A percentile compares a stretch with the other conserved stretches of the same genome.
Evolutionary conservation across 2,329 filamentous ascomycete species (phyloP).

Genomic region (Cucurbitaria berberidis): DNA sequence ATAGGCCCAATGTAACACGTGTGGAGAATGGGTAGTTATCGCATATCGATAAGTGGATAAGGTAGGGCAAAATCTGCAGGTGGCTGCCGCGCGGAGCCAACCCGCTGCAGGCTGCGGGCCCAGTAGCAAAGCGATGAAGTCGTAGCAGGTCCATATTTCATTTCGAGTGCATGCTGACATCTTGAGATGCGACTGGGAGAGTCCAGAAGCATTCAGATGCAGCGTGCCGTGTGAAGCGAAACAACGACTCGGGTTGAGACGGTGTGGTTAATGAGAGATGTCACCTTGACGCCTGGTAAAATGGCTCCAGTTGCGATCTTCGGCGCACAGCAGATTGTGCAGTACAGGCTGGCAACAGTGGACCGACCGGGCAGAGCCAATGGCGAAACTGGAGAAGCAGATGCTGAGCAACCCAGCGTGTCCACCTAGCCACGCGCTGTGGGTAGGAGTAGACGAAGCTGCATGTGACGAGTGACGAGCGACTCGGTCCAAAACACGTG

Average conservation of each 20-base stretch:
- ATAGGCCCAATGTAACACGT: conserved; percentile 24
- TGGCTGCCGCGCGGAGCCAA: conserved; percentile 31
- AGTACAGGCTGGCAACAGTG: conserved; percentile 25
- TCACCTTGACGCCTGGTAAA: conserved; percentile 26
- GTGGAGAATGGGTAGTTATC: conserved; percentile 40
- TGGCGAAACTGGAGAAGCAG: conserved; percentile 17
- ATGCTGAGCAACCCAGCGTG: conserved; percentile 19
- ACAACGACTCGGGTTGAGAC: conserved; percentile 22
- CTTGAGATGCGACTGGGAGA: conserved; percentile 26
- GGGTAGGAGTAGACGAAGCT: conserved; percentile 9
- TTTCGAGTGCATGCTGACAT: conserved; percentile 37
- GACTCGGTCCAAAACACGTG: conserved; percentile 22
- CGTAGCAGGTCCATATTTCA: conserved; percentile 41
- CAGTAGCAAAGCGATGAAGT: conserved; percentile 24
- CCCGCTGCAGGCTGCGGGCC: conserved; percentile 11
- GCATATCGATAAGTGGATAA: conserved; percentile 47
- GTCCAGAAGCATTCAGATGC: conserved; percentile 30
- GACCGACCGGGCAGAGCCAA: conserved; percentile 27
- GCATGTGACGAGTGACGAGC: conserved; percentile 2
- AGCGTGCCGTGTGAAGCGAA: conserved; percentile 18
- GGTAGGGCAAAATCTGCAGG: conserved; percentile 30
- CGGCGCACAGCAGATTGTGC: conserved; percentile 29
- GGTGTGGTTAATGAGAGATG: conserved; percentile 16
- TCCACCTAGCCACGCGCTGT: conserved; percentile 9
- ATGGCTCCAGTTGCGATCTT: conserved; percentile 25